Evolutionary conservation across 345 rosid species (phyloP), one percentile per base, ranked within the genome.

Genomic region (Citrus reticulata): DNA sequence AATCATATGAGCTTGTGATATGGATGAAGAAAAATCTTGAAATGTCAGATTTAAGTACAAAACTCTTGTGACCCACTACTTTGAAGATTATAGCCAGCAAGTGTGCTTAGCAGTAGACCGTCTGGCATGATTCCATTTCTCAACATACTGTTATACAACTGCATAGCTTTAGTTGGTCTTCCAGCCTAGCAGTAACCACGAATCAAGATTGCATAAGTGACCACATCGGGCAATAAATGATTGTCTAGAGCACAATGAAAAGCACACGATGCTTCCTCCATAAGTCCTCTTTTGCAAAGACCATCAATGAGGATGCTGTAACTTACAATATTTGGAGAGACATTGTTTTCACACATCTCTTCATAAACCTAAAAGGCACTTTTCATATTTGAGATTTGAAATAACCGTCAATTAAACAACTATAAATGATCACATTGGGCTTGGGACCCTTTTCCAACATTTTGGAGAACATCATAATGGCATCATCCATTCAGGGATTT

Each of bases 171-270:
- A n/a, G 6, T 76, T 9, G 85, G 73, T 77, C 70, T 89, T 49
- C 89, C 87, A 65, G 79, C 84, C 51, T 88, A 85, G 83, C 92
- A 88, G 69, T 34, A 89, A 25, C 88, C 88, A 78, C 86, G 85
- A 57, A 89, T 87, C 55, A 89, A 73, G 82, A 89, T 86, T 0
- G 79, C 25, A 76, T 85, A 85, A 60, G 87, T 87, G 76, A 89
- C 83, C 59, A 86, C 87, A 85, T 88, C 91, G 57, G 89, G 87
- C 80, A 89, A 51, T 65, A 89, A 20, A 25, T 65, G 79, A 10
- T 71, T 70, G 62, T 77, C 83, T 55, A 83, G 37, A 55, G 87
- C 92, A 63, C 78, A 80, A 58, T 40, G 73, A 80, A 89, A 87
- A 19, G 80, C 83, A 39, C 49, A 39, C 9, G 75, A 81, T 77